Evolutionary conservation across 2,329 filamentous ascomycete species (phyloP), one percentile per base, ranked within the genome.

Genomic region (Cylindrodendrum hubeiense): DNA sequence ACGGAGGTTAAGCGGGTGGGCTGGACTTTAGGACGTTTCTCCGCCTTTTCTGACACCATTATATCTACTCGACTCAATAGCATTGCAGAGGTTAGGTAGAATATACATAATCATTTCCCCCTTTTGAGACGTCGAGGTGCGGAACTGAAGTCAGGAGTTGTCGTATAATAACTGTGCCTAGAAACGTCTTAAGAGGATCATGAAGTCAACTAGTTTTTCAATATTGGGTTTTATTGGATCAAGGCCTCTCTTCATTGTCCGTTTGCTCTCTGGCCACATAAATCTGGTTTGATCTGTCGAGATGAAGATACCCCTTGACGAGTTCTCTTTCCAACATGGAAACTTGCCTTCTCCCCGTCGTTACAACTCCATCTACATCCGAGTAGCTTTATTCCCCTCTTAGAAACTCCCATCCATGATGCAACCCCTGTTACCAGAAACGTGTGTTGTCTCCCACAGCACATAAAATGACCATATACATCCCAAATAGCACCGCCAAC

Each of bases 51-150:
- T 67, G 59, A 58, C 41, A 34, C 37, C 53, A 65, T 66, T 59
- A 63, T 59, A 61, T 65, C 46, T 57, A 51, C 61, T 55, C 30
- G 46, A 56, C 58, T 67, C 60, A 60, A 69, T 62, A 61, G 62
- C 62, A 66, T 65, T 53, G 65, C 62, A 66, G 67, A 63, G 54
- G 57, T 60, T 75, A 75, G 74, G 75, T 74, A 71, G 68, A 75
- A 69, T 72, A 71, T 60, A 71, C 37, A 39, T 71, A 71, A 70
- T 74, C 60, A 51, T 67, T 60, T 60, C 12, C 60, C 58, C 54
- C 53, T 64, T 28, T 44, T 7, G 26, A 54, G 19, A 21, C 22
- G 9, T 43, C 8, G 12, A 43, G 17, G 19, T 19, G 15, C 17
- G 8, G 9, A 12, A 33, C 12, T 8, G 15, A 3, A 17, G 17